Evolutionary conservation across 2,329 filamentous ascomycete genomes (phyloP), one percentile per base, ranked within the genome.

Genomic region (Penicillium sp.): DNA sequence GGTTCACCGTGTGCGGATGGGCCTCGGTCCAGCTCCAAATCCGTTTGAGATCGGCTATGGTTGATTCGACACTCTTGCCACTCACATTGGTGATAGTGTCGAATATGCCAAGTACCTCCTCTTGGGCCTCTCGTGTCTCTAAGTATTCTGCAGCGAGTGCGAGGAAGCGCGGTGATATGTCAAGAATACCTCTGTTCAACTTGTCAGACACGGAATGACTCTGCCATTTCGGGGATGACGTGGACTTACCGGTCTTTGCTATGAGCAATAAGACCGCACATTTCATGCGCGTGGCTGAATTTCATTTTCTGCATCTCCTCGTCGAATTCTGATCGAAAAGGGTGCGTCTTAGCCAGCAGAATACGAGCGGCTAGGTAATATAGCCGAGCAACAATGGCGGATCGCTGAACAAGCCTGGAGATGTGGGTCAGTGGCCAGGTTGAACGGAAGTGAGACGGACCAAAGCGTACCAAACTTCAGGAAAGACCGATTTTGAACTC

Each of bases 301-400:
- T 89, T 86, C 66, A 89, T 81, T 4, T 81, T 78, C 43, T 82
- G 83, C 83, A 93, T 90, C 56, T 91, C 87, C 4, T 84, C 78
- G 2, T 80, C 79, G 16, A 78, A 77, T 35, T 84, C 79, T 7
- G 81, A 76, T 10, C 82, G 78, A 35, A 86, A 80, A 0, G 92
- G 92, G 68, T 96, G 88, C 19, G 86, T 86, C 62, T 93, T 89
- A 3, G 89, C 84, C 5, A 97, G 81, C 32, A 97, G 76, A 59
- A 89, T 88, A 74, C 93, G 87, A 19, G 89, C 86, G 0, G 90
- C 94, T 68, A 97, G 92, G 68, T 95, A 97, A 70, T 96, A 91
- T 8, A 97, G 79, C 43, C 90, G 84, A 4, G 89, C 90, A 26
- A 96, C 83, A 30, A 94, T 86, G 3, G 90, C 89, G 3, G 89